Conservation (phyloP, 2,329 filamentous ascomycete genomes). For the Hymenoscyphus scutula region DNA sequence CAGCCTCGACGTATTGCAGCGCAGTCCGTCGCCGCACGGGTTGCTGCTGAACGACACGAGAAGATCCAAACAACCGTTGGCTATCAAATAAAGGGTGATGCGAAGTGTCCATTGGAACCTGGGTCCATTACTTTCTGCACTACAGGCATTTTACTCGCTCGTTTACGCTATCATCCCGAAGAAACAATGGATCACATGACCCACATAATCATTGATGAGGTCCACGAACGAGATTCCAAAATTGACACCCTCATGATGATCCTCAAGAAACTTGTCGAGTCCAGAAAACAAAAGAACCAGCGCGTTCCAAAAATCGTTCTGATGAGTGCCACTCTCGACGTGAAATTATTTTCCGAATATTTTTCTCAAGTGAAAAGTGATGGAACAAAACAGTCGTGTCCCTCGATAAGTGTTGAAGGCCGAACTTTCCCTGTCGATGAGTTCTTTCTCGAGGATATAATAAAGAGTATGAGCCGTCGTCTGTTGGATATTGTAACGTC, state of each 20-base stretch:
- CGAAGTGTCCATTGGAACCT: constrained; percentile 61
- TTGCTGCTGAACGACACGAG: constrained; percentile 82
- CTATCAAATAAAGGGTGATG: constrained; percentile 84
- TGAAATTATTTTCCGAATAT: constrained; percentile 75
- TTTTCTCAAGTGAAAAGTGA: constrained; percentile 67
- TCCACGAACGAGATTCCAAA: constrained; percentile 88
- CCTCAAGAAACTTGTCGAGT: constrained; percentile 76
- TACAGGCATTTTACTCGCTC: constrained; percentile 82
- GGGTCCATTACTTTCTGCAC: constrained; percentile 87
- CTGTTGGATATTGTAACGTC: neutral
- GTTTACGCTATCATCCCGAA: constrained; percentile 74
- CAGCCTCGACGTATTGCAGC: constrained; percentile 93
- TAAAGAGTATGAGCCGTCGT: constrained; percentile 61
- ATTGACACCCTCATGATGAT: constrained; percentile 91
- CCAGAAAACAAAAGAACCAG: constrained; percentile 60
- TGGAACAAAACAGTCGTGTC: constrained; percentile 47
- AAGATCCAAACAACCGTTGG: constrained; percentile 81
- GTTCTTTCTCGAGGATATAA: constrained; percentile 83
- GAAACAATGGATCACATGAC: constrained; percentile 84
- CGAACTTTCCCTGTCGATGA: constrained; percentile 85
- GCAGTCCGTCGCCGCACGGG: constrained; percentile 84
- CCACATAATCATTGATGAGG: constrained; percentile 91
- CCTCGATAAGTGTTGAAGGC: constrained; percentile 85
- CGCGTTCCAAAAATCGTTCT: constrained; percentile 84
- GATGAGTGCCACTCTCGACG: constrained; percentile 94